Conservation (phyloP, 768 basidiomycete genomes). For the Boletales sp. region DNA sequence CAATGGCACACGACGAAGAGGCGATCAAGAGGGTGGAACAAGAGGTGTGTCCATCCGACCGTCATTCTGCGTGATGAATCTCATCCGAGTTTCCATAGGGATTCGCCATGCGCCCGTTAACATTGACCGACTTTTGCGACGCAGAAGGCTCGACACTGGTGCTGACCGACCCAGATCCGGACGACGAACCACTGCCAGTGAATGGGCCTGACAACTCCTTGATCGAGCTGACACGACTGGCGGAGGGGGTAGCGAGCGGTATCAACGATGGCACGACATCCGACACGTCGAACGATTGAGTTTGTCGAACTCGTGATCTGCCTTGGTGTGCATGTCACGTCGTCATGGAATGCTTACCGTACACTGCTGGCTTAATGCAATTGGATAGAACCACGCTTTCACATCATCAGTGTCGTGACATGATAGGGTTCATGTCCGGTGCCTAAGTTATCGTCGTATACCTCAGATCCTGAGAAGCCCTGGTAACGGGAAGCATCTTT, state of each 20-base stretch:
- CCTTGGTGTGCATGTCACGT: background rate
- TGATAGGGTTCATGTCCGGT: background rate
- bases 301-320: conserved; percentile 3
- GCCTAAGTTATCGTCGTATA: too few species aligned
- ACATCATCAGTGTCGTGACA: background rate
- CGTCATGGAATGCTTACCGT: conserved; percentile 1
- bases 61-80: background rate
- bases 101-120: conserved; percentile 72
- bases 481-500: too few species aligned
- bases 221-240: background rate
- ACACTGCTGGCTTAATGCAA: conserved; percentile 10
- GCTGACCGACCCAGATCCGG: conserved; percentile 24
- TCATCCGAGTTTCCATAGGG: conserved; percentile 44
- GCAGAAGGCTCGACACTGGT: conserved; percentile 32
- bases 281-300: background rate
- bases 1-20: conserved; percentile 44
- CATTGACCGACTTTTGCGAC: conserved; percentile 64
- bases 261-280: background rate
- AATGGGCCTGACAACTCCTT: background rate
- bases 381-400: conserved; percentile 2
- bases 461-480: too few species aligned
- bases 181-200: conserved; percentile 22
- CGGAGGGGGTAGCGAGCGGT: background rate
- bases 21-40: conserved; percentile 41
- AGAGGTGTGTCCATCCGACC: conserved; percentile 33